Evolutionary conservation across 202 grass and related monocot species (phyloP).

Genomic region (Bolboschoenoplectus hybrid): DNA sequence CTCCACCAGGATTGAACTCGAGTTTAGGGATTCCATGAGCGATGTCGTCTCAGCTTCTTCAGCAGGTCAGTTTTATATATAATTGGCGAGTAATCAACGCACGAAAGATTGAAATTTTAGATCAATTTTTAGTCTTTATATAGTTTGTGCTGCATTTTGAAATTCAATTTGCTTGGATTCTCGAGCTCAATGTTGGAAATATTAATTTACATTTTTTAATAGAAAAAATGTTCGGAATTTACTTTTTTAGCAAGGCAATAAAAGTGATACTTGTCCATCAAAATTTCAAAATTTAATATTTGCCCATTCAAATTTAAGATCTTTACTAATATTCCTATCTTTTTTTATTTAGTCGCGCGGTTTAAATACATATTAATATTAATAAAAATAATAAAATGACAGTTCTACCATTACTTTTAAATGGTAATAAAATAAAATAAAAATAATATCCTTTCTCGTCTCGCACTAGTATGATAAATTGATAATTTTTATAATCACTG

Average conservation of each 20-base stretch:
- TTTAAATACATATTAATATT: no score
- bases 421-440: no score
- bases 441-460: no score
- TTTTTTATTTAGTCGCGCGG: no score
- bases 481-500: background rate
- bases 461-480: no score
- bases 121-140: background rate
- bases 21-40: constrained; percentile 38
- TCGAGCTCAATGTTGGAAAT: background rate
- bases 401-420: no score
- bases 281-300: no score
- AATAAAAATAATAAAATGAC: no score
- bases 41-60: constrained; percentile 46
- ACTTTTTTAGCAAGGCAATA: background rate
- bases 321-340: no score
- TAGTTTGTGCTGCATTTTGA: background rate
- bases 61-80: constrained; percentile 41
- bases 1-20: constrained; percentile 34
- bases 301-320: no score
- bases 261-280: background rate
- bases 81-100: background rate
- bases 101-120: background rate
- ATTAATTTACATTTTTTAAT: background rate
- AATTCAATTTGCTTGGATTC: background rate
- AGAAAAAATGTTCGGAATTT: background rate